Conservation (phyloP, 2,329 filamentous ascomycete genomes). For the Diaporthe helianthi region DNA sequence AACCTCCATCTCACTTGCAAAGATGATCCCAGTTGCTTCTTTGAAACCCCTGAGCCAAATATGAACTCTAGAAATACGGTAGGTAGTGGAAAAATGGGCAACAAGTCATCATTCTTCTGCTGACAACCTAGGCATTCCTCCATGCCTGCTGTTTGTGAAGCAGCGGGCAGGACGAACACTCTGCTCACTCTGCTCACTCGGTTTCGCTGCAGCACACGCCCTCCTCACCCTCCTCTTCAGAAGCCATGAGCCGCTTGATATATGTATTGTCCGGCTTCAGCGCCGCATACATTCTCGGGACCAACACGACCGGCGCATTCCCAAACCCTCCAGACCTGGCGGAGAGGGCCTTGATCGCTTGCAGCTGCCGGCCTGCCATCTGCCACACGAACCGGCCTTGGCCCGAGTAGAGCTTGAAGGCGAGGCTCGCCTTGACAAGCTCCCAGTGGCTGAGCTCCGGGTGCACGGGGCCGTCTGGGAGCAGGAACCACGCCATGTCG, state of each 20-base stretch:
- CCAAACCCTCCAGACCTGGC: conserved; percentile 1
- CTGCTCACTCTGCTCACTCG: no score
- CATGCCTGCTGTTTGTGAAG: no score
- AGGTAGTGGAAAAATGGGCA: no score
- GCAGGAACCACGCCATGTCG: conserved; percentile 35
- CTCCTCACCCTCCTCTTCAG: conserved; percentile 24
- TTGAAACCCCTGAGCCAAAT: no score
- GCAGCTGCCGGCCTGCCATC: conserved; percentile 58
- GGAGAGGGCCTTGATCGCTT: conserved; percentile 52
- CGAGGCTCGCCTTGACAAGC: conserved; percentile 57
- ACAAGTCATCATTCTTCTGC: background rate
- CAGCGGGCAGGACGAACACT: no score
- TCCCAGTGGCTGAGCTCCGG: conserved; percentile 51
- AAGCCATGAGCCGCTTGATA: conserved; percentile 37
- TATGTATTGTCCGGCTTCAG: conserved; percentile 46
- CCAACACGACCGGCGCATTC: conserved; percentile 43
- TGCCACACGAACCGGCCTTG: conserved; percentile 51
- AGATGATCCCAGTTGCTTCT: background rate
- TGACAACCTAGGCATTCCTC: no score
- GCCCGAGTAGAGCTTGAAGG: conserved; percentile 50
- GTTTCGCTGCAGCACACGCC: background rate
- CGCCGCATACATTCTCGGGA: conserved; percentile 46
- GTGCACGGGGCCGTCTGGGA: conserved; percentile 33
- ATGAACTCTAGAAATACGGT: no score
- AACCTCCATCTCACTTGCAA: background rate